Evolutionary conservation across 2,329 filamentous ascomycete genomes (phyloP), one percentile per base, ranked within the genome.

Genomic region (Purpureocillium lavendulum): DNA sequence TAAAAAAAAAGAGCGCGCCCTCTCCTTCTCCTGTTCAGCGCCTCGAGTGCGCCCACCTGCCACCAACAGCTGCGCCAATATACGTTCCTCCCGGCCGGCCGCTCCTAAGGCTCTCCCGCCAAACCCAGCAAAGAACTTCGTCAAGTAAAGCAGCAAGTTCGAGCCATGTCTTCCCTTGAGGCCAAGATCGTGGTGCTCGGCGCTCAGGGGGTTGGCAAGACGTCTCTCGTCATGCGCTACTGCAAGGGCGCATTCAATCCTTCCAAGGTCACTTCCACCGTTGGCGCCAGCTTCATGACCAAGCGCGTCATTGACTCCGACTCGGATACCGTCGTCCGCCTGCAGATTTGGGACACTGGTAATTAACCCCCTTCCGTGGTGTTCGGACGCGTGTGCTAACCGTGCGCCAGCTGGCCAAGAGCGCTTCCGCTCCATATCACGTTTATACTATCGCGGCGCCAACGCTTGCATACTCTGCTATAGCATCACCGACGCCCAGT

Each of bases 311-410:
- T 85, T 49, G 89, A 96, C 62, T 79, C 77, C 45, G 86, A 95
- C 58, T 86, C 83, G 16, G 86, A 90, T 53, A 92, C 87, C 2
- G 73, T 85, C 17, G 87, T 96, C 29, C 80, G 89, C n/a, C 71
- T 96, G 30, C 89, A 96, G 57, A 94, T 96, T 50, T 96, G 89
- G 89, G 89, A 96, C 58, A 96, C 89, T 28, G 87, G 75, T 77
- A 58, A 43, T 54, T 50, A 33, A 15, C 29, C 34, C 15, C 36
- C 17, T 18, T 24, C 41, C 16, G 21, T 35, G 39, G 30, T 29
- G 15, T 21, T n/a, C 29, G 34, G n/a, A 38, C 29, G 45, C 46
- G 21, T 10, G 21, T 40, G 31, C 43, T 40, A 4, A 41, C 40
- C 42, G 15, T 17, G 4, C 16, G 15, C 17, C 58, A 70, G 80